Base-by-base conservation (phyloP, 1,284 basidiomycete genomes). In the Schizophyllum commune region DNA sequence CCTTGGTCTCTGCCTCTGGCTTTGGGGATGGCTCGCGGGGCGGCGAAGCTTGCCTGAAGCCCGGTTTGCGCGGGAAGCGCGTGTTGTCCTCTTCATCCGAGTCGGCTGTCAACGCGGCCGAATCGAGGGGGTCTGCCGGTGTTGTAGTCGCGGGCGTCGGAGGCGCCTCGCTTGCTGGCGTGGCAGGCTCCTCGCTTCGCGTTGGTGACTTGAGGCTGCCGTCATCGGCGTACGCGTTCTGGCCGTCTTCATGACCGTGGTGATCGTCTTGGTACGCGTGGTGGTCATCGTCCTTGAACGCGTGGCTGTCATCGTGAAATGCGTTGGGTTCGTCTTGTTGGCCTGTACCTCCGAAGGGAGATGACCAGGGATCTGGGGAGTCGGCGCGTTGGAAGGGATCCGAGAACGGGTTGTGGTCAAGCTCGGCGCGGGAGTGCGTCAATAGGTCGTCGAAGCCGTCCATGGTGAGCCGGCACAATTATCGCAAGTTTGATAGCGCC, bases 311-410 rank as follows among this genome's bases (percentile, higher is more conserved):
- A 22, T 58, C 61, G 27, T 64, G 64, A 47, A 52, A 55, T 34
- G 58, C 52, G 11, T 60, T 55, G 52, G 61, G 63, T 20, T 60
- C 51, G 47, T 64, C 64, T 61, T 59, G 60, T 67, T 63, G 21
- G 63, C 19, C 39, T 47, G 13, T 8, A 9, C 39, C 39, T 3
- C 39, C 69, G 63, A 78, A 80, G 11, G 76, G 77, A 62, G 79
- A 81, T 3, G 85, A 75, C 89, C 90, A 92, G 65, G 90, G 89
- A 71, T 92, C 89, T 58, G 88, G 88, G 19, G 89, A 91, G 66
- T 73, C 70, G 22, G 88, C 83, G 57, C 88, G 81, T 62, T 81
- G 81, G 68, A 91, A 92, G 1, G 89, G 88, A 68, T 91, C 83
- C 57, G 85, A 85, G 65, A 92, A 92, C 0, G 89, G 89, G 67